These are phyloP conservation scores for Sporothrix sp. DNA, from an alignment of 2,329 filamentous ascomycete genomes.

Conservation along the genomic window DNA sequence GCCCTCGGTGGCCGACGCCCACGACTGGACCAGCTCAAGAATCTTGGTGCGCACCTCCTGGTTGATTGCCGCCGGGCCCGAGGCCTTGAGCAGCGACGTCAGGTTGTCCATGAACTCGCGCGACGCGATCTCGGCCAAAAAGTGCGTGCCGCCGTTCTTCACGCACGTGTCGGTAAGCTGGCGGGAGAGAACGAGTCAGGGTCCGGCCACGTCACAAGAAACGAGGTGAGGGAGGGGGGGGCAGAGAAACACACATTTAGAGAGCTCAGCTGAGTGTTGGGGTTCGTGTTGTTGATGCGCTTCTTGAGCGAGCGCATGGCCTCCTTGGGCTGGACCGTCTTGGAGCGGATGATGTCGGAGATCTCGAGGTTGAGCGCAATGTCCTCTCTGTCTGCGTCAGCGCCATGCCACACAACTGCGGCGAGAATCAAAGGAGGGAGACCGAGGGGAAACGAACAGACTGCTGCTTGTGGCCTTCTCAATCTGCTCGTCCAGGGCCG, in stretches of 20 bases:
- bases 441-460: conserved; percentile 48
- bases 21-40: conserved; percentile 83
- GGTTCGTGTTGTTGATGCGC: conserved; percentile 94
- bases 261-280: conserved; percentile 91
- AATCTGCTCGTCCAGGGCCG: conserved; percentile 92
- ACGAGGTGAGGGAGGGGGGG: too few relatives aligned
- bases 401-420: neutral
- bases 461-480: conserved; percentile 91
- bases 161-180: conserved; percentile 94
- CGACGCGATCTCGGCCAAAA: conserved; percentile 88
- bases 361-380: conserved; percentile 97
- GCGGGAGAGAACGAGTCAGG: neutral
- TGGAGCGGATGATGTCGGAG: conserved; percentile 92
- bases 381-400: conserved; percentile 57
- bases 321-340: conserved; percentile 94
- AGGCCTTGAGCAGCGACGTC: conserved; percentile 76
- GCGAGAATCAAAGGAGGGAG: neutral
- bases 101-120: conserved; percentile 98
- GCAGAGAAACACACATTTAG: conserved; percentile 56
- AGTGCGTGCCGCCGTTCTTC: conserved; percentile 94
- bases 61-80: conserved; percentile 65
- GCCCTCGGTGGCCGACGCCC: conserved; percentile 82
- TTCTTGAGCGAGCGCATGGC: conserved; percentile 94
- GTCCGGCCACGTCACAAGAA: neutral
- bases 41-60: conserved; percentile 82